Evolutionary conservation across 2,329 filamentous ascomycete species (phyloP).

Genomic region (Fusarium foetens): DNA sequence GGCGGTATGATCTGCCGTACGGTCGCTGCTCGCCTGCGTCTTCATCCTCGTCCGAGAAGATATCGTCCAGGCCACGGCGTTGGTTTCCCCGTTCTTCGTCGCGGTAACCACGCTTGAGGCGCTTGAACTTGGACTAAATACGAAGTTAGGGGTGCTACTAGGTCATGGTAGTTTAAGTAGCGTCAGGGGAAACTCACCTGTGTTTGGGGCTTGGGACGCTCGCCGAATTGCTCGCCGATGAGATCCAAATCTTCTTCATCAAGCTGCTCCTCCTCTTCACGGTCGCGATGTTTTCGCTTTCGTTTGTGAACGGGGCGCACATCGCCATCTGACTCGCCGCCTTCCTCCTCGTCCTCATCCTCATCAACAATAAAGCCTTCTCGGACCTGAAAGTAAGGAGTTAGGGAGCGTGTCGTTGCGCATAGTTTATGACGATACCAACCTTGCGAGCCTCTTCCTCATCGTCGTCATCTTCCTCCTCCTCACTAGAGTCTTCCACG

Average conservation of each 20-base stretch:
- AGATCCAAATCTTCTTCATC: constrained; percentile 97
- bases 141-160: background rate
- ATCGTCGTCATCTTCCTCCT: constrained; percentile 92
- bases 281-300: constrained; percentile 80
- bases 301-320: constrained; percentile 69
- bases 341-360: constrained; percentile 81
- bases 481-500: constrained; percentile 87
- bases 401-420: constrained; percentile 2
- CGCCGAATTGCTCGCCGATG: constrained; percentile 84
- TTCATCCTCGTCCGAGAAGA: constrained; percentile 96
- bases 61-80: constrained; percentile 83
- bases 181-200: constrained; percentile 69
- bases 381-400: constrained; percentile 69
- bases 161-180: background rate
- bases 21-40: constrained; percentile 67
- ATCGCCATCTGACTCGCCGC: constrained; percentile 65
- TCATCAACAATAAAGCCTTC: constrained; percentile 98
- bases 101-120: constrained; percentile 90
- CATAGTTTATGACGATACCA: constrained; percentile 43
- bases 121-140: constrained; percentile 87
- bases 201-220: constrained; percentile 67
- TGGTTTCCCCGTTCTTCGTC: constrained; percentile 72
- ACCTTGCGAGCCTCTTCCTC: constrained; percentile 84
- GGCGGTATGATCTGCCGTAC: constrained; percentile 66
- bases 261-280: constrained; percentile 86